These are phyloP conservation scores for Salix suchowensis DNA, from an alignment of 345 rosid species.

Conservation along the genomic window DNA sequence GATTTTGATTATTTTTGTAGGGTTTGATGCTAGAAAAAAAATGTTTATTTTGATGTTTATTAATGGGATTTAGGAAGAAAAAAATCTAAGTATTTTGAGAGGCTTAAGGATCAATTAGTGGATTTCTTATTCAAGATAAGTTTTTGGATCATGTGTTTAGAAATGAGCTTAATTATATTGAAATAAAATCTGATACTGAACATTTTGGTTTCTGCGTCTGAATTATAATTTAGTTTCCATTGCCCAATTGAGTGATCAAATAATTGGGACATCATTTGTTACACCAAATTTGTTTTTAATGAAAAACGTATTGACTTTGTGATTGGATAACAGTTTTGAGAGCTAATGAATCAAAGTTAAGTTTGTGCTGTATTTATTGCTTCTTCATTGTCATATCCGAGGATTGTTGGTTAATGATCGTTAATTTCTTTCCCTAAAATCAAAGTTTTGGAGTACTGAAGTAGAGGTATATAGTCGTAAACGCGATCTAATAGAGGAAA, in stretches of 20 bases:
- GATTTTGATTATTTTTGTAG: not conserved
- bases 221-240: not conserved
- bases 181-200: not conserved
- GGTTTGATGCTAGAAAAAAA: not conserved
- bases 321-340: not conserved
- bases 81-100: not conserved
- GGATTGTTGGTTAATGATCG: not conserved
- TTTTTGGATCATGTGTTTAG: not conserved
- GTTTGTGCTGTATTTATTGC: not conserved
- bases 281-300: not conserved
- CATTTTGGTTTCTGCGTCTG: not conserved
- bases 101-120: not conserved
- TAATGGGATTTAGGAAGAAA: not conserved
- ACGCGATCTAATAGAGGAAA: not conserved
- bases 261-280: not conserved
- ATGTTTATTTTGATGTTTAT: not conserved
- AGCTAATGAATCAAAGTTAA: not conserved
- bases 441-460: not conserved
- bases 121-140: not conserved
- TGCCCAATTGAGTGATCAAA: not conserved
- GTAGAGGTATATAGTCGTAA: not conserved
- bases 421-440: not conserved
- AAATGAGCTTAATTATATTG: not conserved
- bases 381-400: not conserved
- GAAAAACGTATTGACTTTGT: not conserved